Percentiles rank a stretch among this genome's conserved stretches.
These are phyloP conservation scores for Litsea cubeba DNA, from an alignment of 164 flowering plant species.

Conservation along the genomic window DNA sequence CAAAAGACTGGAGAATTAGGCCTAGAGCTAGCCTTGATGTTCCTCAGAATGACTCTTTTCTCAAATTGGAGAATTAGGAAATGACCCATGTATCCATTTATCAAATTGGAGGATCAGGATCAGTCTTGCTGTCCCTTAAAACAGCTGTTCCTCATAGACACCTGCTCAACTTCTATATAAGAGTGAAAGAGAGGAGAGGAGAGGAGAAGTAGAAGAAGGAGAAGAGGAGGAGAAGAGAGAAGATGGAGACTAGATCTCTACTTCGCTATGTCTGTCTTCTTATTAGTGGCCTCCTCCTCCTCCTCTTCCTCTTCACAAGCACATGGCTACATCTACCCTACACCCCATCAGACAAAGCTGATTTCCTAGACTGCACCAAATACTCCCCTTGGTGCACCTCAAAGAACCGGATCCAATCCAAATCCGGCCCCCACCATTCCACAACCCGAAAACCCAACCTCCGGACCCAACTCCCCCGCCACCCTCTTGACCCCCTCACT, in stretches of 20 bases:
- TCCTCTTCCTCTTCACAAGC: conserved; percentile 10
- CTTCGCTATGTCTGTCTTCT: conserved; percentile 17
- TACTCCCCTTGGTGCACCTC: conserved; percentile 26
- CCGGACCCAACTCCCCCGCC: conserved; percentile 27
- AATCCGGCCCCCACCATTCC: background rate
- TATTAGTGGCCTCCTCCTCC: background rate
- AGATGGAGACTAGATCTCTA: conserved; percentile 10
- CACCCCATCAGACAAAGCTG: conserved; percentile 1
- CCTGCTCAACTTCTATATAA: too few species aligned
- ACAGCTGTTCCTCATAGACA: too few species aligned
- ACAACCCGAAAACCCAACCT: conserved; percentile 13
- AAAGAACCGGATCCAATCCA: conserved; percentile 21
- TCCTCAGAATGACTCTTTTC: too few species aligned
- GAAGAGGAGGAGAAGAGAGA: conserved; percentile 4
- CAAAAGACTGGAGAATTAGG: too few species aligned
- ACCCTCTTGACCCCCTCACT: conserved; percentile 70
- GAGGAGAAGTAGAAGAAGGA: background rate
- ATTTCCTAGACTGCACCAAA: conserved; percentile 14
- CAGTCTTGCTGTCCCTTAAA: too few species aligned
- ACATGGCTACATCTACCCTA: conserved; percentile 14
- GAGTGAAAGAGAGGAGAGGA: too few species aligned
- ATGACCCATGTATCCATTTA: too few species aligned
- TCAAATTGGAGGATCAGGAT: too few species aligned
- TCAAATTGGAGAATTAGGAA: too few species aligned
- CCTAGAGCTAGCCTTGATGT: too few species aligned